A percentile compares a stretch with the other conserved stretches of the same genome.
These are phyloP conservation scores for Nicotiana obtusifolia DNA, from an alignment of 257 asterid genomes.

Conservation along the genomic window DNA sequence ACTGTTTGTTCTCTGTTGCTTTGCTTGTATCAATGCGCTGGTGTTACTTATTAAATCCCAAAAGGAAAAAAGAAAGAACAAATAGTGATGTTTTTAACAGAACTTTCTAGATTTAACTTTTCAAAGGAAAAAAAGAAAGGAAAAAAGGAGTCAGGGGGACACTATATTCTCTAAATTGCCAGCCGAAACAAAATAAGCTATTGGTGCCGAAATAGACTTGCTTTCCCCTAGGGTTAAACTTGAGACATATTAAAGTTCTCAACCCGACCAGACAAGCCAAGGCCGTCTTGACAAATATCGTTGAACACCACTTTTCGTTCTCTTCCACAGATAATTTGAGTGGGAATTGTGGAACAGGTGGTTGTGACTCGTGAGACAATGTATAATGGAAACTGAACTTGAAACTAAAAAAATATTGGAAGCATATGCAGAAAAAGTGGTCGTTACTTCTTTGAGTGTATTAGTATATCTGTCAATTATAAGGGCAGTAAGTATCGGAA, in stretches of 20 bases:
- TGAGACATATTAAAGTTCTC: background rate
- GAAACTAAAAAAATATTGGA: background rate
- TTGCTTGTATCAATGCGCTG: background rate
- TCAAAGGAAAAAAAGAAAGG: background rate
- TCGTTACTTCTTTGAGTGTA: background rate
- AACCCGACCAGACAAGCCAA: background rate
- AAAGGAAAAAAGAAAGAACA: background rate
- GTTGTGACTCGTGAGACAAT: background rate
- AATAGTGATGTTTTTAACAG: background rate
- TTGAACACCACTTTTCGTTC: too few relatives aligned
- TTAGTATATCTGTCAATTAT: background rate
- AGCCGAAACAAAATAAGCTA: background rate
- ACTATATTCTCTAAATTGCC: background rate
- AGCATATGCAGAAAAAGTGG: background rate
- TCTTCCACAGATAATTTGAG: too few relatives aligned
- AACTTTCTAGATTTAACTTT: background rate
- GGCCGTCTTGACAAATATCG: background rate
- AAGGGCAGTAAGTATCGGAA: slow-evolving; percentile 71
- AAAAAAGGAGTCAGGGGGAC: background rate
- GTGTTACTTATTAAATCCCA: background rate
- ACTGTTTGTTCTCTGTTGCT: background rate
- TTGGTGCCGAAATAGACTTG: background rate
- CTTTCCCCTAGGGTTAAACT: background rate
- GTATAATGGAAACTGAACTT: background rate
- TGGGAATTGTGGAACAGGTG: background rate